phyloP scores from a whole-genome alignment of 495 filamentous ascomycete species.

The Penicillium crystallinum region DNA sequence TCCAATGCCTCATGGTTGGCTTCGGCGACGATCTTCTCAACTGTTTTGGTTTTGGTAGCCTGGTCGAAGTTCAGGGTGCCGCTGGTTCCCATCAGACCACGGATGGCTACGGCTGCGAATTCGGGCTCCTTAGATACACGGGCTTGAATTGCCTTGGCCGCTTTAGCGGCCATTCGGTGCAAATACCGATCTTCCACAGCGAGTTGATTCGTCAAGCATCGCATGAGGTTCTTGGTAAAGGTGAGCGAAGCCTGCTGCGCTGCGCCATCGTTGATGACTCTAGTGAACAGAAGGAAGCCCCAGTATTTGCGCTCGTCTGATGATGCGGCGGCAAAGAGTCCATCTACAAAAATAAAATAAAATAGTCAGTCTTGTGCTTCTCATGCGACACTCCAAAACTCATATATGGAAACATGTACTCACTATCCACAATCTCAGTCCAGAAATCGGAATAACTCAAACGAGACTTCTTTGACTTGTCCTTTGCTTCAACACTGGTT shows the following conservation, averaged over 20 bases:
- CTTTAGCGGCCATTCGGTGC: conserved; percentile 70
- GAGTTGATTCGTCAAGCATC: conserved; percentile 81
- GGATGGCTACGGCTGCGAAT: conserved; percentile 54
- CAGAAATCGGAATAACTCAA: conserved; percentile 72
- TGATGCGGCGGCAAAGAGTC: conserved; percentile 70
- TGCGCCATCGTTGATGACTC: conserved; percentile 53
- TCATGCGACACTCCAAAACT: background rate
- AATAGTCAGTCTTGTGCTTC: conserved; percentile 8
- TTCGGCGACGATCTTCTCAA: conserved; percentile 66
- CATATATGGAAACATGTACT: conserved; percentile 30
- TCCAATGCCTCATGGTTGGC: conserved; percentile 48
- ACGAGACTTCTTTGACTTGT: conserved; percentile 33
- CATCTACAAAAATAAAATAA: conserved; percentile 45
- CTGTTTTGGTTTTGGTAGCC: conserved; percentile 79
- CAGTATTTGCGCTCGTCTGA: conserved; percentile 86
- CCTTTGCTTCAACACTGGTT: conserved; percentile 25
- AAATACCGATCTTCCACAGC: conserved; percentile 79
- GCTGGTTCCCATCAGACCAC: conserved; percentile 58
- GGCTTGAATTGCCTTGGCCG: conserved; percentile 59
- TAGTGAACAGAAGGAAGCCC: conserved; percentile 81
- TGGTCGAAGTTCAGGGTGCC: conserved; percentile 80
- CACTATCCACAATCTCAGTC: conserved; percentile 82
- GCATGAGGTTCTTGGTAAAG: conserved; percentile 78
- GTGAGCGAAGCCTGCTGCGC: conserved; percentile 47
- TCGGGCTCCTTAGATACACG: conserved; percentile 61